These are phyloP conservation scores for Rhizopogon parksii DNA, from an alignment of 1,284 basidiomycete species.

Conservation along the genomic window DNA sequence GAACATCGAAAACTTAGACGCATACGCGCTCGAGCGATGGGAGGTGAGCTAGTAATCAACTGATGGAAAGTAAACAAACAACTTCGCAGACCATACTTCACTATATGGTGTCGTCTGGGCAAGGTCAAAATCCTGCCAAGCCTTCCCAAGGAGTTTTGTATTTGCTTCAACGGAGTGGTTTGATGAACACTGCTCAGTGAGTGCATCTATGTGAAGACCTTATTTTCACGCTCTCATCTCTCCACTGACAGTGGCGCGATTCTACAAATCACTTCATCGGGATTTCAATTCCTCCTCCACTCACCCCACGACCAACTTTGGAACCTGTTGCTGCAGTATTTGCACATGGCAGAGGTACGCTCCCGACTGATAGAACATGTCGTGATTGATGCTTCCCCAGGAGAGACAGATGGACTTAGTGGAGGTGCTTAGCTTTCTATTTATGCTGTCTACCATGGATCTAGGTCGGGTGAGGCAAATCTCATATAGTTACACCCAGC, in stretches of 20 bases:
- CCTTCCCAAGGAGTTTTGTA: conserved; percentile 80
- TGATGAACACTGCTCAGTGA: conserved; percentile 70
- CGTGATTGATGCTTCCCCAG: conserved; percentile 32
- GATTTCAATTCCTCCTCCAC: conserved; percentile 96
- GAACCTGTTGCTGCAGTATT: conserved; percentile 89
- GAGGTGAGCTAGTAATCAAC: conserved; percentile 53
- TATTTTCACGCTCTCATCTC: conserved; percentile 5
- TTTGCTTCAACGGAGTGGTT: conserved; percentile 77
- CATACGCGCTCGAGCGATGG: conserved; percentile 89
- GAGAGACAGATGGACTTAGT: conserved; percentile 87
- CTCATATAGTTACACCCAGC: conserved; percentile 3
- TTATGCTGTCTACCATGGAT: conserved; percentile 94
- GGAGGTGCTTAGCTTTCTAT: conserved; percentile 89
- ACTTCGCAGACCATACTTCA: conserved; percentile 75
- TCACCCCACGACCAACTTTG: conserved; percentile 98
- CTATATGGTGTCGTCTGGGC: conserved; percentile 96
- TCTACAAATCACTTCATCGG: conserved; percentile 86
- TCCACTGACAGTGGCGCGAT: conserved; percentile 39
- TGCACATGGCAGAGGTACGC: conserved; percentile 72
- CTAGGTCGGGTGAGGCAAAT: conserved; percentile 63
- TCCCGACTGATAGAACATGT: conserved; percentile 3
- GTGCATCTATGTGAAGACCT: conserved; percentile 17
- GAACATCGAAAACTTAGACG: conserved; percentile 66
- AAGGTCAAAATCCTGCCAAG: conserved; percentile 55
- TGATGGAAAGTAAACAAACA: not conserved